A percentile compares a stretch with the other conserved stretches of the same genome.
Conservation (phyloP, 345 rosid genomes). For the Syzygium oleosum region DNA sequence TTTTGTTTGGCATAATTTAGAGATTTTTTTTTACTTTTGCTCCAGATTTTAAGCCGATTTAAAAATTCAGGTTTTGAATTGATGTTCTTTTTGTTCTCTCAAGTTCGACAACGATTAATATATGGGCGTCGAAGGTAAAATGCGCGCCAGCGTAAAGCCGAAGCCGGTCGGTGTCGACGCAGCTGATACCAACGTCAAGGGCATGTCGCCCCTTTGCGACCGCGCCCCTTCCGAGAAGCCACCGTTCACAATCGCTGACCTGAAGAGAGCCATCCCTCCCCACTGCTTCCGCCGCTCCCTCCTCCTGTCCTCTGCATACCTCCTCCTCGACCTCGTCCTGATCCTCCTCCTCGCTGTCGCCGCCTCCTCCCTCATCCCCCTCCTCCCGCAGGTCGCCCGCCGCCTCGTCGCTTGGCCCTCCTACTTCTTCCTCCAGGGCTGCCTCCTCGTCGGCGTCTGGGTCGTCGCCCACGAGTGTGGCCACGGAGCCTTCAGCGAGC, state of each 20-base stretch:
- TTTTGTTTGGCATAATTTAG: no score
- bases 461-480: constrained; percentile 30
- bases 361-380: constrained; percentile 21
- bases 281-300: constrained; percentile 4
- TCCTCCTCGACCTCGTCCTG: background rate
- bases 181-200: background rate
- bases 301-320: background rate
- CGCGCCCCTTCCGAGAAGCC: constrained; percentile 22
- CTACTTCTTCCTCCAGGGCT: constrained; percentile 23
- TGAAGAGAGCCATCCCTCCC: constrained; percentile 24
- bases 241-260: constrained; percentile 21
- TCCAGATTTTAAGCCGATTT: background rate
- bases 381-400: constrained; percentile 13
- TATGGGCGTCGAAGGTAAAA: background rate
- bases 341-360: constrained; percentile 4
- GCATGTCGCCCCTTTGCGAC: background rate
- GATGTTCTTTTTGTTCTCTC: background rate
- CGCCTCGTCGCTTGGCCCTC: constrained; percentile 21
- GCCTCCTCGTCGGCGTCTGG: constrained; percentile 20
- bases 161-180: background rate
- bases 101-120: background rate
- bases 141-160: background rate
- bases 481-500: constrained; percentile 26
- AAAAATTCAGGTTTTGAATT: background rate
- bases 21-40: no score